A percentile compares a stretch with the other conserved stretches of the same genome.
phyloP scores from a whole-genome alignment of 2,329 filamentous ascomycete species.

The Colletotrichum eleusines region DNA sequence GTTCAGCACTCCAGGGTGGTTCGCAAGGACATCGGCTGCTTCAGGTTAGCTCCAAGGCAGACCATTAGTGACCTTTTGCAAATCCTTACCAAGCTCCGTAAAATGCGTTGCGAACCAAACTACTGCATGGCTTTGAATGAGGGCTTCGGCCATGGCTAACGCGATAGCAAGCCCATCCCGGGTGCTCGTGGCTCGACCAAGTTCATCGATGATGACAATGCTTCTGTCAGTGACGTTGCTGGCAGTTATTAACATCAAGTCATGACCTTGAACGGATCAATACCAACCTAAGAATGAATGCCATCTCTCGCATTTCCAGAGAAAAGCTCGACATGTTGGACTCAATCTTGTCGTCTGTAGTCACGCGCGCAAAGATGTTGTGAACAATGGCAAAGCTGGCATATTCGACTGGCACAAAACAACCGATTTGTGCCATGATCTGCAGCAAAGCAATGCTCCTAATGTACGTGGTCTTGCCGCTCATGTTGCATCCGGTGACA shows the following conservation, averaged over 20 bases:
- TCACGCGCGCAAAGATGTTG: conserved; percentile 88
- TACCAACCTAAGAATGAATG: conserved; percentile 80
- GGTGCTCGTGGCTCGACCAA: conserved; percentile 91
- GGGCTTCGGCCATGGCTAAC: conserved; percentile 87
- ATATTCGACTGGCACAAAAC: conserved; percentile 88
- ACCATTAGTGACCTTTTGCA: background rate
- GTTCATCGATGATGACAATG: conserved; percentile 88
- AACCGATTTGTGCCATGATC: conserved; percentile 94
- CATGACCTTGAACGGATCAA: rapidly evolving
- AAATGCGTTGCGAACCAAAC: conserved; percentile 98
- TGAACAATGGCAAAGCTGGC: conserved; percentile 84
- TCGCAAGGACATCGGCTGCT: conserved; percentile 75
- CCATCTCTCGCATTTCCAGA: conserved; percentile 94
- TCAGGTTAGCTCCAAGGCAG: conserved; percentile 26
- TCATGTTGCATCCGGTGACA: conserved; percentile 98
- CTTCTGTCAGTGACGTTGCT: conserved; percentile 80
- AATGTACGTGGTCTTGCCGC: conserved; percentile 96
- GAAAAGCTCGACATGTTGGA: conserved; percentile 94
- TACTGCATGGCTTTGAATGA: conserved; percentile 81
- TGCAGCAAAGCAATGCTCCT: conserved; percentile 84
- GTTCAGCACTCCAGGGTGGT: conserved; percentile 83
- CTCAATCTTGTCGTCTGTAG: conserved; percentile 88
- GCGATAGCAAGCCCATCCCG: conserved; percentile 91
- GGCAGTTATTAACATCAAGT: background rate
- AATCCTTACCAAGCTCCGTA: conserved; percentile 71